Conservation (phyloP, 768 basidiomycete species). For the Rubroboletus satanas region DNA sequence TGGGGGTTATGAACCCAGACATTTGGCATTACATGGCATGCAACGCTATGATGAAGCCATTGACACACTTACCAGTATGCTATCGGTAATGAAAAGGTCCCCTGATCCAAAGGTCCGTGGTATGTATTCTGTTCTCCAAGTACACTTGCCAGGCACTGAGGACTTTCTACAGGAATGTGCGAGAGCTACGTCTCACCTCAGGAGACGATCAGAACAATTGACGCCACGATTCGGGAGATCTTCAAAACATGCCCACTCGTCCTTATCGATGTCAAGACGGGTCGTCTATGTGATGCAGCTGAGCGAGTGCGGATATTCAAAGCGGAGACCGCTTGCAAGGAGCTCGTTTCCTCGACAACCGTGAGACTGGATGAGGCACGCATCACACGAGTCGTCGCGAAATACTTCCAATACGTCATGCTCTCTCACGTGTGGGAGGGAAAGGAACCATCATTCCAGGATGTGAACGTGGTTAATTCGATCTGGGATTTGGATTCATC, state of each 20-base stretch:
- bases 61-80: background rate
- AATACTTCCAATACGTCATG: background rate
- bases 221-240: background rate
- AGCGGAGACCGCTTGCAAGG: background rate
- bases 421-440: background rate
- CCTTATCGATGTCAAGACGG: background rate
- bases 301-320: background rate
- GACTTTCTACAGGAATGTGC: background rate
- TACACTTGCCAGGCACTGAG: background rate
- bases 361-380: background rate
- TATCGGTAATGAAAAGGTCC: background rate
- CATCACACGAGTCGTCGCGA: background rate
- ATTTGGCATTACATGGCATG: background rate
- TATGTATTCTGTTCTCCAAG: background rate
- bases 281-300: background rate
- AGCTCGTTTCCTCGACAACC: background rate
- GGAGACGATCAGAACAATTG: background rate
- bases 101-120: background rate
- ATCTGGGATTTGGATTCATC: background rate
- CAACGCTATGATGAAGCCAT: conserved; percentile 1
- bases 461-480: background rate
- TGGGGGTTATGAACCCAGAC: background rate
- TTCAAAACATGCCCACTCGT: background rate
- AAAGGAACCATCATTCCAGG: background rate
- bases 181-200: conserved; percentile 2